Evolutionary conservation across 129 eudicot species (phyloP).

Genomic region (Oenanthe sinensis): DNA sequence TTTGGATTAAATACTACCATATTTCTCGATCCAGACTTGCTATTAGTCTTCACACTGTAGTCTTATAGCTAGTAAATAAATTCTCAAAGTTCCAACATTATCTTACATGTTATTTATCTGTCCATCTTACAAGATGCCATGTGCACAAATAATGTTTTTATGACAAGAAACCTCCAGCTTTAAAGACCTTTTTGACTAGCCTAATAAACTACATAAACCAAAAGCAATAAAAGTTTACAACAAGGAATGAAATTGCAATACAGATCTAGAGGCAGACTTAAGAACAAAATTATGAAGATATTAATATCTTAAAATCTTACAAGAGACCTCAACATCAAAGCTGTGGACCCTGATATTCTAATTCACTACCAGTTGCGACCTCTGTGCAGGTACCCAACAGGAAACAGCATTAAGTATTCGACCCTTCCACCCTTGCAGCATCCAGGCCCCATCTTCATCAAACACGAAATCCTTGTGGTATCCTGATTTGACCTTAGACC

Average conservation of each 20-base stretch:
- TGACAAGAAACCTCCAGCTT: background rate
- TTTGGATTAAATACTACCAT: background rate
- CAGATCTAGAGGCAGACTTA: background rate
- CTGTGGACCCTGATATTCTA: background rate
- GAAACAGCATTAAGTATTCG: conserved; percentile 43
- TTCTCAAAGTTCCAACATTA: background rate
- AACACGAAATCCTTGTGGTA: conserved; percentile 59
- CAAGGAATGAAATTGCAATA: background rate
- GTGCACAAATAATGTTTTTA: background rate
- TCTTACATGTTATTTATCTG: background rate
- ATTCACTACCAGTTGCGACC: background rate
- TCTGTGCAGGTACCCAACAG: conserved; percentile 52
- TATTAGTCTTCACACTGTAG: too few relatives aligned
- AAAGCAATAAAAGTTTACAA: background rate
- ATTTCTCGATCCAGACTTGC: background rate
- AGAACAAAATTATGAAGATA: background rate
- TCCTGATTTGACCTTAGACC: conserved; percentile 32
- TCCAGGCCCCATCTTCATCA: conserved; percentile 58
- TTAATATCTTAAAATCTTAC: background rate
- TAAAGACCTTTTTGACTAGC: background rate
- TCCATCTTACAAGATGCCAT: background rate
- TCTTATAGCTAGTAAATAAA: too few relatives aligned
- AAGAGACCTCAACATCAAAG: background rate
- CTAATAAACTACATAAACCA: background rate
- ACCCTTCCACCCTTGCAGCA: conserved; percentile 88